Percentiles rank a stretch among this genome's conserved stretches.
Conservation (phyloP, 768 basidiomycete species). For the Suillus plorans region DNA sequence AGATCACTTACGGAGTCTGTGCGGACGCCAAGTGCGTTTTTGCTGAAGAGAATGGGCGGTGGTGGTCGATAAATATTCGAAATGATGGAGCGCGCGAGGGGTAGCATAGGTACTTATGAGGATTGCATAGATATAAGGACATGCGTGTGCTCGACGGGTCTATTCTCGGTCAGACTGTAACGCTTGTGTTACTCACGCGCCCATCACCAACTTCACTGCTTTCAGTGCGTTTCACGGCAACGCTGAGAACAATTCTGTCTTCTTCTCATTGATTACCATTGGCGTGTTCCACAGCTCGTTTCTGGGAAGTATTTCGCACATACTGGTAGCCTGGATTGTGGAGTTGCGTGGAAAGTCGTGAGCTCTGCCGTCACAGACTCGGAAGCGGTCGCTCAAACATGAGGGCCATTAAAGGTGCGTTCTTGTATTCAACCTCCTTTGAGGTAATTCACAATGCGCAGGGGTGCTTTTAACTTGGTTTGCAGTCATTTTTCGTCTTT, state of each 20-base stretch:
- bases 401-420: conserved; percentile 65
- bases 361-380: not conserved
- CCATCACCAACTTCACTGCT: conserved; percentile 10
- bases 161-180: not conserved
- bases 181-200: conserved; percentile 5
- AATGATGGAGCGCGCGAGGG: conserved; percentile 7
- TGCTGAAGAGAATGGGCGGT: conserved; percentile 8
- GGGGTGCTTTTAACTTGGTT: conserved; percentile 72
- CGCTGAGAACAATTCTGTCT: conserved; percentile 9
- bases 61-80: conserved; percentile 1
- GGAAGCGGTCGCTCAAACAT: conserved; percentile 30
- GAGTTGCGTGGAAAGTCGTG: not conserved
- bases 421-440: conserved; percentile 7
- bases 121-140: conserved; percentile 1
- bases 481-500: conserved; percentile 16
- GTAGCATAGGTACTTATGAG: conserved; percentile 7
- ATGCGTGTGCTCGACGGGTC: not conserved
- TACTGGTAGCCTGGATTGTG: not conserved
- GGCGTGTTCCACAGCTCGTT: not conserved
- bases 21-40: conserved; percentile 15
- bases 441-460: conserved; percentile 23
- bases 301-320: conserved; percentile 5
- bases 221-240: conserved; percentile 10
- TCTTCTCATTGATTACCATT: conserved; percentile 17
- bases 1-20: conserved; percentile 19